Conservation (phyloP, 805 yeast species). For the Candida maltosa region DNA sequence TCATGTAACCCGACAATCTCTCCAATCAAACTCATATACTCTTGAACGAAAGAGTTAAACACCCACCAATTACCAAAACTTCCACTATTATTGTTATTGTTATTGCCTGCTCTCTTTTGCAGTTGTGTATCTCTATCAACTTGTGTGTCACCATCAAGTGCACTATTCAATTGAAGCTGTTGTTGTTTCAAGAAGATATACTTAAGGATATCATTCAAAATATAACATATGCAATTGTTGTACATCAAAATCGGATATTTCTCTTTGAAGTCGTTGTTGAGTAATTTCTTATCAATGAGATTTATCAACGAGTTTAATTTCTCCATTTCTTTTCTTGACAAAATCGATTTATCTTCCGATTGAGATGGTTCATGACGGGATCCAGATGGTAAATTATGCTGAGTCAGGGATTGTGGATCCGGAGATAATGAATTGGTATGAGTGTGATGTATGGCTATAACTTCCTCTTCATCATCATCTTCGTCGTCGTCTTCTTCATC, state of each 20-base stretch:
- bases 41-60: conserved; percentile 33
- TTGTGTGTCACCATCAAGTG: conserved; percentile 2
- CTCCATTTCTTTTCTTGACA: conserved; percentile 15
- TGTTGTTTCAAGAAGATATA: conserved; percentile 31
- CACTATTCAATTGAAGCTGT: conserved; percentile 13
- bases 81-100: conserved; percentile 10
- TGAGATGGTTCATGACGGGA: not conserved
- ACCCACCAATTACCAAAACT: conserved; percentile 40
- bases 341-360: conserved; percentile 2
- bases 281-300: conserved; percentile 20
- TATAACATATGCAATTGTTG: conserved; percentile 26
- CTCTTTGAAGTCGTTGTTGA: conserved; percentile 20
- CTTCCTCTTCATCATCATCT: too few relatives aligned
- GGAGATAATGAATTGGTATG: not conserved
- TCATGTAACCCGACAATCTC: conserved; percentile 34
- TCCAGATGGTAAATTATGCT: not conserved
- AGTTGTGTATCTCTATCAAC: not conserved
- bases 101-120: not conserved
- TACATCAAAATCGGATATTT: conserved; percentile 30
- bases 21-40: conserved; percentile 31
- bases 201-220: conserved; percentile 33
- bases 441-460: too few relatives aligned
- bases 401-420: conserved; percentile 3
- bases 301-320: conserved; percentile 19
- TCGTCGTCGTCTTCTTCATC: too few relatives aligned